phyloP scores from a whole-genome alignment of 495 filamentous ascomycete species.

The Hypoxylon lienhwacheense region DNA sequence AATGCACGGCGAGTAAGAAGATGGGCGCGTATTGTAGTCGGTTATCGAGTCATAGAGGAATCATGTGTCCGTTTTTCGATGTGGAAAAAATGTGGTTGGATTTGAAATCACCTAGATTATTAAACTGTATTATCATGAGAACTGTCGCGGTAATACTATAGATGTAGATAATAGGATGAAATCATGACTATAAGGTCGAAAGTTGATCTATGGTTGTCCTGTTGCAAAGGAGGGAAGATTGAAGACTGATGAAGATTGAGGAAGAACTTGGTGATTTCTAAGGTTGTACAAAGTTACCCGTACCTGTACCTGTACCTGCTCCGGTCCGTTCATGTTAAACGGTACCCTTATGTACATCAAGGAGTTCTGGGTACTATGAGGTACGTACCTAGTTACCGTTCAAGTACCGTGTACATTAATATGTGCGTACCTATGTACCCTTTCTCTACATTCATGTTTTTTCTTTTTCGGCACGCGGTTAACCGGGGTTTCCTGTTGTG shows the following conservation, averaged over 20 bases:
- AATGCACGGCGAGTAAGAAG: conserved; percentile 5
- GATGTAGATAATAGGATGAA: not conserved
- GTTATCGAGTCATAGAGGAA: conserved; percentile 22
- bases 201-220: not conserved
- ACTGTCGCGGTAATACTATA: not conserved
- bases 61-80: not conserved
- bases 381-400: not conserved
- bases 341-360: too few species aligned
- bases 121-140: too few species aligned
- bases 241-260: too few species aligned
- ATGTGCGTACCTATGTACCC: not conserved
- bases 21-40: conserved; percentile 1
- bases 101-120: too few species aligned
- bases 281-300: not conserved
- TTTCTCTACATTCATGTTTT: too few species aligned
- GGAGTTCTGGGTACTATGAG: not conserved
- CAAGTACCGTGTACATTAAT: not conserved
- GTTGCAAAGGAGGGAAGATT: conserved; percentile 15
- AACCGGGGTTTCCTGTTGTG: conserved; percentile 4
- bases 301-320: too few species aligned
- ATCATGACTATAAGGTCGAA: not conserved
- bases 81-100: not conserved
- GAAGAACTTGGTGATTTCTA: too few species aligned
- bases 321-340: too few species aligned
- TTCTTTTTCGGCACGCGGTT: conserved; percentile 2